Conservation (phyloP, 768 basidiomycete genomes). For the Cyclocybe cylindracea region DNA sequence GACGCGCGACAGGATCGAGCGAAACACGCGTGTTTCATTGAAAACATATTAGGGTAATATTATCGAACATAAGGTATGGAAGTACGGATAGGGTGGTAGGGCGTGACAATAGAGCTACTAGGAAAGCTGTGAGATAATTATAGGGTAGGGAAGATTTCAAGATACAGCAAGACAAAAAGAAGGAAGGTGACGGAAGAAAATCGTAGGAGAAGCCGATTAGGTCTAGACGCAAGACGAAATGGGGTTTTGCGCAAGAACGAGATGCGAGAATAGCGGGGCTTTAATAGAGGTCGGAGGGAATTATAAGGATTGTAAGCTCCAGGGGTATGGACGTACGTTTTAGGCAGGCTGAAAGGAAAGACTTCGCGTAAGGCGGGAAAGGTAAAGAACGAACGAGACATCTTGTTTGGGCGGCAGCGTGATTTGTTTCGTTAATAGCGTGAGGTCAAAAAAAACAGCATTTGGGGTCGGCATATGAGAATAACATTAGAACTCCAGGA, state of each 20-base stretch:
- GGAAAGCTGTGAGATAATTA: constrained; percentile 16
- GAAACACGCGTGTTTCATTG: not conserved
- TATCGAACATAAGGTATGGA: constrained; percentile 12
- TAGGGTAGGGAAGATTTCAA: constrained; percentile 14
- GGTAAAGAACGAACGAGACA: constrained; percentile 26
- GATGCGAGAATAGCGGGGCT: constrained; percentile 24
- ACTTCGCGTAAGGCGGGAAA: constrained; percentile 23
- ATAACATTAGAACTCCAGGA: constrained; percentile 16
- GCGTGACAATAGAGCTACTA: constrained; percentile 18
- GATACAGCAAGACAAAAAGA: constrained; percentile 20
- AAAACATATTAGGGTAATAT: constrained; percentile 17
- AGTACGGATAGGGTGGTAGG: constrained; percentile 10
- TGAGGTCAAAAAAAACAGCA: constrained; percentile 22
- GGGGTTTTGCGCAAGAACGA: constrained; percentile 20
- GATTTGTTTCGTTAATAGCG: constrained; percentile 29
- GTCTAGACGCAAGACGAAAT: constrained; percentile 20
- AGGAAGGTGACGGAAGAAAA: constrained; percentile 17
- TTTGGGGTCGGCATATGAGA: constrained; percentile 14
- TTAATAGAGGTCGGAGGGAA: constrained; percentile 22
- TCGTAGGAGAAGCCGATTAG: constrained; percentile 13
- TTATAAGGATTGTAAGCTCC: constrained; percentile 24
- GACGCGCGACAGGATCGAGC: not conserved
- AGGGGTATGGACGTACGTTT: constrained; percentile 21
- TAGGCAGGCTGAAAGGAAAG: constrained; percentile 30
- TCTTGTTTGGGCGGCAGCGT: constrained; percentile 27